Evolutionary conservation across 768 basidiomycete species (phyloP).

Genomic region (Galerina sulciceps): DNA sequence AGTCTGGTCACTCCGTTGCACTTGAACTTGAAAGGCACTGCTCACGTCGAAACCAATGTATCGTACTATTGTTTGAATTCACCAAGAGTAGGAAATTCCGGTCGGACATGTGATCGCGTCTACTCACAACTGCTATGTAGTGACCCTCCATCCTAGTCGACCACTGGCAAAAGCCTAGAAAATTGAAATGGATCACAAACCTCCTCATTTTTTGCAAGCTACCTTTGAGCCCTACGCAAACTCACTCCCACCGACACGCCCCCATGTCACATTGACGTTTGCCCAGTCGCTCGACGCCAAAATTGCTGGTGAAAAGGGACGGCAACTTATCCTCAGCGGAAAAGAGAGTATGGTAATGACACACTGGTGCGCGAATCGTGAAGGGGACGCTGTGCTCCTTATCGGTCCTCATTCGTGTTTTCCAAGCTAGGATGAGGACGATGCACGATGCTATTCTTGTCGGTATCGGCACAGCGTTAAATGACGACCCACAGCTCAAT

Average conservation of each 20-base stretch:
- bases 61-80: too few species aligned
- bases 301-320: constrained; percentile 77
- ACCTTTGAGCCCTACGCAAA: background rate
- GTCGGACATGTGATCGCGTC: too few species aligned
- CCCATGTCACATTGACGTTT: constrained; percentile 80
- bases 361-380: constrained; percentile 69
- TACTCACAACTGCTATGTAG: too few species aligned
- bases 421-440: constrained; percentile 74
- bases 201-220: background rate
- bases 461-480: constrained; percentile 86
- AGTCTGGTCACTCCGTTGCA: too few species aligned
- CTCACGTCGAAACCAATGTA: too few species aligned
- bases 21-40: too few species aligned
- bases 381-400: constrained; percentile 43
- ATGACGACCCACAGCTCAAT: constrained; percentile 95
- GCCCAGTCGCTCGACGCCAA: constrained; percentile 88
- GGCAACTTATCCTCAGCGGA: constrained; percentile 84
- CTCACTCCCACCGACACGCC: constrained; percentile 23
- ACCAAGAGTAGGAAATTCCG: too few species aligned
- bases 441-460: constrained; percentile 94
- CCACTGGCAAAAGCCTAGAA: too few species aligned
- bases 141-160: too few species aligned
- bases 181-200: background rate
- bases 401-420: background rate
- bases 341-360: constrained; percentile 91